phyloP scores from a whole-genome alignment of 2,329 filamentous ascomycete genomes.

The Proliferodiscus dingleyae region DNA sequence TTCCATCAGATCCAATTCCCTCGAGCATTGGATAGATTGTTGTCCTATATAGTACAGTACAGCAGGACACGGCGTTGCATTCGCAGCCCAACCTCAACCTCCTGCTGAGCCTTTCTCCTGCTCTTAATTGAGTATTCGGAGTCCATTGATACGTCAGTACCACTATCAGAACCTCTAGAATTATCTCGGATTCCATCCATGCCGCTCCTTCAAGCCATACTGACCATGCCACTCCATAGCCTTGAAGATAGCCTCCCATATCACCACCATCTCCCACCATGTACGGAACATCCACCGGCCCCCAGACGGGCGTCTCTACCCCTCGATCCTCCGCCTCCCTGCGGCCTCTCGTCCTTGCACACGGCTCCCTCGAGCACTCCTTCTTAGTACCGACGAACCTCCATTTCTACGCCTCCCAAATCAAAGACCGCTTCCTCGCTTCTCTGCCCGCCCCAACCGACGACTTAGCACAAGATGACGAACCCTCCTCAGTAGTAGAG shows the following conservation, averaged over 20 bases:
- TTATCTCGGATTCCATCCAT: background rate
- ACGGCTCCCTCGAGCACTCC: constrained; percentile 93
- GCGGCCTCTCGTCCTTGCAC: constrained; percentile 81
- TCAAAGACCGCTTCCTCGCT: constrained; percentile 84
- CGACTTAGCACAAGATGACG: constrained; percentile 95
- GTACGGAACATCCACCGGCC: constrained; percentile 79
- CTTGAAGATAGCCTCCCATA: constrained; percentile 7
- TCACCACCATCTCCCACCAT: constrained; percentile 56
- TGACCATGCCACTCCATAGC: background rate
- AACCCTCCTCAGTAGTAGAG: constrained; percentile 93
- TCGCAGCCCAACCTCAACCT: constrained; percentile 16
- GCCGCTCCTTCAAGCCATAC: too few relatives aligned
- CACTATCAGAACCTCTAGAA: background rate
- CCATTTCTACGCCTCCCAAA: constrained; percentile 91
- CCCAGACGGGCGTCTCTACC: constrained; percentile 94
- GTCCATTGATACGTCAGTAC: constrained; percentile 20
- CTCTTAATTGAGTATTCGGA: constrained; percentile 35
- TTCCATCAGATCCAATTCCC: background rate
- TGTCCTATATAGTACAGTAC: constrained; percentile 3
- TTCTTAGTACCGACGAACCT: constrained; percentile 93
- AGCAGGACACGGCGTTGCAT: constrained; percentile 10
- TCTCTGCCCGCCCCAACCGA: constrained; percentile 89
- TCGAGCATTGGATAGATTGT: background rate
- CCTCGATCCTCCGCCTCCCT: constrained; percentile 90
- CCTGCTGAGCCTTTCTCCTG: constrained; percentile 24